Conservation (phyloP, 306 rosid genomes). For the Pterocarpus santalinus region DNA sequence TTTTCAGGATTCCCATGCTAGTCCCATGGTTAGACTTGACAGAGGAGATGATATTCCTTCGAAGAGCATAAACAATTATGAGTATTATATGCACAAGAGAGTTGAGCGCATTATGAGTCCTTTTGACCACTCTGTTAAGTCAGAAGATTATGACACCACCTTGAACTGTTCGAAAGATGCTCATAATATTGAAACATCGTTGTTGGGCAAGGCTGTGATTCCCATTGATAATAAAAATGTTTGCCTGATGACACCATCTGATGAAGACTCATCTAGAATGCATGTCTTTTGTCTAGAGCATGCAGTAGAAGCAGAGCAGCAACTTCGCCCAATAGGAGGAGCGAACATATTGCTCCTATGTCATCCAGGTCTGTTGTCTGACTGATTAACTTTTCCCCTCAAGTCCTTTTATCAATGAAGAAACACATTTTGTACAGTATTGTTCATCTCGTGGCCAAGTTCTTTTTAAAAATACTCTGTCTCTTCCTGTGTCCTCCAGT, state of each 20-base stretch:
- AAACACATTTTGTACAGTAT: slow-evolving; percentile 25
- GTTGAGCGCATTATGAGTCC: slow-evolving; percentile 42
- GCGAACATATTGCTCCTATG: slow-evolving; percentile 84
- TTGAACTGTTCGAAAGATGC: slow-evolving; percentile 52
- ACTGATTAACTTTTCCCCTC: slow-evolving; percentile 18
- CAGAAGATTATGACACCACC: slow-evolving; percentile 51
- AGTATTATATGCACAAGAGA: slow-evolving; percentile 49
- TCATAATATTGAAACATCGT: slow-evolving; percentile 62
- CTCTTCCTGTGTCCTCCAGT: background rate
- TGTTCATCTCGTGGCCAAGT: slow-evolving; percentile 39
- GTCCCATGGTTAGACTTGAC: slow-evolving; percentile 43
- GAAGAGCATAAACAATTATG: slow-evolving; percentile 30
- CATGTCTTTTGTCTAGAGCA: slow-evolving; percentile 99
- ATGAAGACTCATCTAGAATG: slow-evolving; percentile 89
- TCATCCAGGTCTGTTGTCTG: slow-evolving; percentile 86
- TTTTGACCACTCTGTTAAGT: slow-evolving; percentile 55
- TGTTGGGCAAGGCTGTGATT: slow-evolving; percentile 50
- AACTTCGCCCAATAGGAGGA: slow-evolving; percentile 90
- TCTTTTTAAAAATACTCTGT: background rate
- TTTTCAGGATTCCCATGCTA: slow-evolving; percentile 49
- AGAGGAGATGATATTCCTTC: slow-evolving; percentile 45
- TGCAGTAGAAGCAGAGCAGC: slow-evolving; percentile 91
- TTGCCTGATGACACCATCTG: slow-evolving; percentile 61
- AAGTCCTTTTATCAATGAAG: slow-evolving; percentile 27
- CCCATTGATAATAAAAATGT: slow-evolving; percentile 53